Base-by-base conservation (phyloP, 2,329 filamentous ascomycete species). In the Pyrenophora teres region DNA sequence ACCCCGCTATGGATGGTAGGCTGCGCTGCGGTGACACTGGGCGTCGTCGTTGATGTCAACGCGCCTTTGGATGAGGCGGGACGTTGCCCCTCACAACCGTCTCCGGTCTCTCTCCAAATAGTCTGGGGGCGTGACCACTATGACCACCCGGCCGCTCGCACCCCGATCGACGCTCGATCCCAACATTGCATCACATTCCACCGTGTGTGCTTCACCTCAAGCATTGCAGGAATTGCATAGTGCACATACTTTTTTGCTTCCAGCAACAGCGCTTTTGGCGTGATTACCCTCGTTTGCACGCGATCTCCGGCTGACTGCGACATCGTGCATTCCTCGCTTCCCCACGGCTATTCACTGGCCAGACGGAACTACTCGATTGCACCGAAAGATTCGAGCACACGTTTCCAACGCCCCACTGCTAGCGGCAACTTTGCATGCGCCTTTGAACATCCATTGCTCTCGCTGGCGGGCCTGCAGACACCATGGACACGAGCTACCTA, bases 401-500 rank as follows among this genome's bases (percentile, higher is more conserved):
- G 41, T 27, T 51, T 51, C 39, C 19, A 44, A 46, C 27, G 27
- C 41, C 50, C 45, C 40, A 35, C 49, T 35, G 38, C 33, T 41
- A 45, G 41, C 49, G 36, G 40, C 27, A 48, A 50, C 57, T 56
- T 67, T 71, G 68, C 68, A 73, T 72, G 70, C 64, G 57, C 66
- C 48, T 55, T 58, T 69, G 61, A 67, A 40, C 41, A 62, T 51
- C 27, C 27, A 12, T 56, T 23, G 42, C 63, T 50, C 57, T 61
- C 51, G 67, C 68, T 63, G 67, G 69, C 62, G 65, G 69, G 68
- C 63, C 63, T 56, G 57, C 62, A 68, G 64, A 64, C 66, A 61
- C 55, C 57, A 96, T 97, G 87, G 92, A 97, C 77, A 91, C 92
- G 52, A 90, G 89, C 74, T 95, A 95, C 76, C 82, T 97, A 71